Base-by-base conservation (phyloP, 306 rosid species). In the Casuarina glauca region DNA sequence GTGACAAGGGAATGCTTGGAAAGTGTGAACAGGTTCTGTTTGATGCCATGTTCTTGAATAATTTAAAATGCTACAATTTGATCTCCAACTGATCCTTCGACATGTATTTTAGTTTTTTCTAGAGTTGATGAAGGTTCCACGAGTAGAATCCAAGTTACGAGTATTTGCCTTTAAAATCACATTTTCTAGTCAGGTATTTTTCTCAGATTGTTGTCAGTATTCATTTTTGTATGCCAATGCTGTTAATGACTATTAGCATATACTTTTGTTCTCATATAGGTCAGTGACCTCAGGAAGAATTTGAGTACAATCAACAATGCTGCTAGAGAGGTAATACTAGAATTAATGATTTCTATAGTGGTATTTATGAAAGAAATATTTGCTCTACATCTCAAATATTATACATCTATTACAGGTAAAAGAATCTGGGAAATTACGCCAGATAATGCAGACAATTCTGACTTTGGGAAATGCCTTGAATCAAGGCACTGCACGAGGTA, bases 401-500 rank as follows among this genome's bases (percentile, higher is more conserved):
- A 44, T 78, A 44, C 81, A 69, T 35, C 16, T 85, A 62, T 66
- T 83, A 52, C 91, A 95, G 98, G 98, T 95, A 70, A 95, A 95
- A 82, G 98, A 91, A 82, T 95, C 98, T 41, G 87, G 72, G 35
- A 95, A 90, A 81, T 79, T 95, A 89, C 97, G 97, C 78, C 98
- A 95, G 83, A 85, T 95, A 81, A 95, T 95, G 98, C 97, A 95
- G 87, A 95, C 98, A 46, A 95, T 95, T 87, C 97, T 95, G 81
- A 95, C 97, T 17, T 75, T 95, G 87, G 98, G 97, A 64, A 95
- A 95, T 82, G 98, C 98, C 66, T 82, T 92, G 84, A 95, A 95
- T 87, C 98, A 95, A 84, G 98, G 98, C 84, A 95, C 97, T 55
- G 93, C 97, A 50, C 87, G 98, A 80, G 98, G 98, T 95, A 82